A percentile compares a stretch with the other conserved stretches of the same genome.
These are phyloP conservation scores for Castanea sativa DNA, from an alignment of 306 rosid species.

Conservation along the genomic window DNA sequence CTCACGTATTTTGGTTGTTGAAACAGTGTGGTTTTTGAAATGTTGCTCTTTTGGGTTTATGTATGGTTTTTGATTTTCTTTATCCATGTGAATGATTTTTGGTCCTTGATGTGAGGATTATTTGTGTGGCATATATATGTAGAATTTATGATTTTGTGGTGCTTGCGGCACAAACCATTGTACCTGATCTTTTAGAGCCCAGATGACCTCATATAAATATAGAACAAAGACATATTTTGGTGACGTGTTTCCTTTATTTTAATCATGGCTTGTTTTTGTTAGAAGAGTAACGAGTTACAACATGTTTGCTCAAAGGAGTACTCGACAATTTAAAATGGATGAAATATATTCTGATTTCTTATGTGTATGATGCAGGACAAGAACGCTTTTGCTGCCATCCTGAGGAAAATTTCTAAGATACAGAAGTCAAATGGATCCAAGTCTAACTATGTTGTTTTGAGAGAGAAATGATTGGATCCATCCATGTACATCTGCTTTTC, in stretches of 20 bases:
- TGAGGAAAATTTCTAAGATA: slow-evolving; percentile 85
- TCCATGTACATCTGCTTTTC: neutral
- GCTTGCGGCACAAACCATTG: neutral
- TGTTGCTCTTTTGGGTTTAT: neutral
- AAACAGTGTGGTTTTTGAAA: neutral
- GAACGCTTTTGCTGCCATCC: slow-evolving; percentile 79
- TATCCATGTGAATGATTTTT: neutral
- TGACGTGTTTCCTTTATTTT: neutral
- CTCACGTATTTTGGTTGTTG: neutral
- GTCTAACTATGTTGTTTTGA: slow-evolving; percentile 68
- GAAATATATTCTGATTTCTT: neutral
- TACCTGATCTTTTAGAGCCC: neutral
- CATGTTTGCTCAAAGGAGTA: neutral
- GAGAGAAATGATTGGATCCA: slow-evolving; percentile 37
- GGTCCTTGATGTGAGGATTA: neutral
- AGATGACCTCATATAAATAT: neutral
- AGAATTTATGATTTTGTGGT: neutral
- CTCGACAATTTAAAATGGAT: neutral
- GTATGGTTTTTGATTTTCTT: neutral
- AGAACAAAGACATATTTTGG: neutral
- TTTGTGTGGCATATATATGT: neutral
- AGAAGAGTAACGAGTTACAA: neutral
- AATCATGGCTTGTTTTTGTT: neutral
- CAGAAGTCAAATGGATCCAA: slow-evolving; percentile 59
- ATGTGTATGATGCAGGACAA: slow-evolving; percentile 65